These are phyloP conservation scores for Ettlia oleoabundans DNA, from an alignment of 139 green algal species.

Conservation along the genomic window DNA sequence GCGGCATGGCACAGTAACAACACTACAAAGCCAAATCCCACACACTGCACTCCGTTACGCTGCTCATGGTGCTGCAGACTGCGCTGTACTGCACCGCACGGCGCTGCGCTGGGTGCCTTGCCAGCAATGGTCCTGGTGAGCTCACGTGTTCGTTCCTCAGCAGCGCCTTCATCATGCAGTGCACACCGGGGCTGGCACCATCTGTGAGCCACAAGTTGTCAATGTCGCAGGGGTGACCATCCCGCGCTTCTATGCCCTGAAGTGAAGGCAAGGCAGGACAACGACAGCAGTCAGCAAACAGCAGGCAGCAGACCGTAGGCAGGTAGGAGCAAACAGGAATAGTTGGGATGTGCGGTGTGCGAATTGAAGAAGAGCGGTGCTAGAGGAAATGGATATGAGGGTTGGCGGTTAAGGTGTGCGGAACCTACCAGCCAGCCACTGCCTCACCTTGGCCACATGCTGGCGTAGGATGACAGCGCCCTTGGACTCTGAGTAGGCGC, in stretches of 20 bases:
- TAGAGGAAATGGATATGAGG: no score
- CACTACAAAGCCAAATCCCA: not conserved
- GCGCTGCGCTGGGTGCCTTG: no score
- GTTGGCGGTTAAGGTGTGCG: no score
- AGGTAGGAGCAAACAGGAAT: no score
- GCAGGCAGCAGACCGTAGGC: no score
- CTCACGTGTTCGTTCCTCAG: conserved; percentile 57
- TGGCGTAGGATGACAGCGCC: conserved; percentile 74
- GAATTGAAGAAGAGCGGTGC: no score
- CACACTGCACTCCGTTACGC: no score
- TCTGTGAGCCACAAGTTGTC: conserved; percentile 89
- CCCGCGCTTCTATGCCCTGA: conserved; percentile 72
- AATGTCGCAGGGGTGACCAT: conserved; percentile 71
- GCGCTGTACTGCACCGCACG: no score
- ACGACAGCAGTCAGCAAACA: no score
- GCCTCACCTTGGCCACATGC: conserved; percentile 50
- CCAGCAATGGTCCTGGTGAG: no score
- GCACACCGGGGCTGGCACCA: conserved; percentile 78
- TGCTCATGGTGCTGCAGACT: no score
- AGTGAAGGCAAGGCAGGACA: not conserved
- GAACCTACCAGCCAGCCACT: not conserved
- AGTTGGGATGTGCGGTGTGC: no score
- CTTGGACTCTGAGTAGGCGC: conserved; percentile 88
- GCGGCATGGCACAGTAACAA: not conserved
- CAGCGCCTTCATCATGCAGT: conserved; percentile 77